Conservation (phyloP, 257 asterid genomes). For the Plantago ovata region DNA sequence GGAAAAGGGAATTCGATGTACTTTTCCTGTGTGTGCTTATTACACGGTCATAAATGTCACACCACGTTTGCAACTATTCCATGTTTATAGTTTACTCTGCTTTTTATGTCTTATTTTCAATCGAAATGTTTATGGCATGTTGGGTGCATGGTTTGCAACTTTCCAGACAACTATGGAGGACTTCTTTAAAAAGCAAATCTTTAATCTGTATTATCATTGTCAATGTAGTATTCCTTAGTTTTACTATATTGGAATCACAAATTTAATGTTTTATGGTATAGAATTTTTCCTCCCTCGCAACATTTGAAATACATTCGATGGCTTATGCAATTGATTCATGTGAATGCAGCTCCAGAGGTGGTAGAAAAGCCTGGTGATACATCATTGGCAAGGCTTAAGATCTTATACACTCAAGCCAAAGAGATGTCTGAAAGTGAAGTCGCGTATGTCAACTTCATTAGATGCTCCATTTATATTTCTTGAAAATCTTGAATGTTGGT, state of each 20-base stretch:
- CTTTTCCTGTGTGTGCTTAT: too few relatives aligned
- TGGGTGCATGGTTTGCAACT: background rate
- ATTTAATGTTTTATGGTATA: background rate
- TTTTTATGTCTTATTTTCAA: background rate
- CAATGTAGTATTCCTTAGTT: background rate
- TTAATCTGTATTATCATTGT: background rate
- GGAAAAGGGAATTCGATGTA: too few relatives aligned
- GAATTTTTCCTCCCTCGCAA: background rate
- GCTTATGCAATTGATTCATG: slow-evolving; percentile 8
- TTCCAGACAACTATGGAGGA: background rate
- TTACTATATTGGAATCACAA: background rate
- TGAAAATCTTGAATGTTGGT: background rate
- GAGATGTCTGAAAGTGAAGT: slow-evolving; percentile 61
- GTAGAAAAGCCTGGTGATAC: slow-evolving; percentile 65
- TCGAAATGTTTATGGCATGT: background rate
- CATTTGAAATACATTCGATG: background rate
- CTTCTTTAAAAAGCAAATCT: background rate
- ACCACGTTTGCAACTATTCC: too few relatives aligned
- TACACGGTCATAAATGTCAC: too few relatives aligned
- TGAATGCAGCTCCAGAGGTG: slow-evolving; percentile 48
- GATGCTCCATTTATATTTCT: background rate
- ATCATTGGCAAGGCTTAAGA: slow-evolving; percentile 52
- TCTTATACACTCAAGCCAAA: slow-evolving; percentile 55
- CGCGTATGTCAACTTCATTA: slow-evolving; percentile 28
- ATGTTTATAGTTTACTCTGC: too few relatives aligned